Base-by-base conservation (phyloP, 1,284 basidiomycete genomes). In the Marasmius tenuissimus region DNA sequence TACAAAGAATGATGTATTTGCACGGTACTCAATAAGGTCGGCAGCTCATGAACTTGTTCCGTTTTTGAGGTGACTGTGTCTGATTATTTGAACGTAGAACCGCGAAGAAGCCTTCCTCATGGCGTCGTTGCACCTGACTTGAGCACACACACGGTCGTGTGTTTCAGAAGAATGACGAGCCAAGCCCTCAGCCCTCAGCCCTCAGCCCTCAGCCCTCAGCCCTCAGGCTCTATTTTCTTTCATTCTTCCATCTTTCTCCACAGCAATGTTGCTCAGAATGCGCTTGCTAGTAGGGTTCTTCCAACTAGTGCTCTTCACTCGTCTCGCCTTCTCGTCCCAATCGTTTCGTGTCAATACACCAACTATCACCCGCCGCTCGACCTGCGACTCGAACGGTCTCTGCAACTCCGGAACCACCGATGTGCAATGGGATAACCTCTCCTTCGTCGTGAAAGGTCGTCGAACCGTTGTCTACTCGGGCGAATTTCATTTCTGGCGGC, bases 401-500 rank as follows among this genome's bases (percentile, higher is more conserved):
- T 52, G 50, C 27, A 52, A 52, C 50, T 52, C 50, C 2, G 50
- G 50, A 10, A 52, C 50, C 16, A 52, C 50, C 12, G 50, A n/a
- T 22, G 50, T 52, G 20, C 50, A 52, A n/a, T 52, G 50, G 50
- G 50, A 52, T 27, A 52, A n/a, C 8, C 50, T 22, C 7, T 52
- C 50, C 18, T 52, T 52, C 50, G n/a, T 52, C n/a, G 50, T 52
- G 20, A n/a, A 52, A 37, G 50, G 50, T 9, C 14, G 50, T 1
- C 50, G 50, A 52, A 52, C 20, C 18, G 35, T 40, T 16, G 53
- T 20, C 16, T 59, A 4, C 9, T 64, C 63, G 12, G 63, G 63
- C 37, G 63, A 64, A 50, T 64, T 64, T 27, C 63, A 64, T n/a
- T 54, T 48, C 12, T 64, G 48, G 16, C 52, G 63, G 8, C 57